Evolutionary conservation across 2,329 filamentous ascomycete species (phyloP).

Genomic region (Fusarium illudens): DNA sequence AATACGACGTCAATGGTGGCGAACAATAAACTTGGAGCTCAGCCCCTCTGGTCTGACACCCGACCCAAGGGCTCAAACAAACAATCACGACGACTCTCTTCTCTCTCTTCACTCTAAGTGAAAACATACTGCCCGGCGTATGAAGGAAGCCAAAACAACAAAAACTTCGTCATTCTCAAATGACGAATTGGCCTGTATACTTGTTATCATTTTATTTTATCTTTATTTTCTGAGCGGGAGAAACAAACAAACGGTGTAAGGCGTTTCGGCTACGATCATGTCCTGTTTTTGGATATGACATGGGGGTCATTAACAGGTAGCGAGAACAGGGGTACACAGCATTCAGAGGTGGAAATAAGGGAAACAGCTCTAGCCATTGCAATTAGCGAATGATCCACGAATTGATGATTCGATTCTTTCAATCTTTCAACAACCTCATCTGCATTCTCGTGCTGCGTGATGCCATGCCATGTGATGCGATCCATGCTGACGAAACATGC

Average conservation of each 20-base stretch:
- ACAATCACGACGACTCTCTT: not conserved
- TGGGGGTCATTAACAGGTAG: not conserved
- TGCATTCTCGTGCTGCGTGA: not conserved
- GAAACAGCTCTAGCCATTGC: not conserved
- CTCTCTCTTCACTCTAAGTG: slow-evolving; percentile 3
- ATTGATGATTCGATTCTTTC: not conserved
- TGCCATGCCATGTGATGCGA: not conserved
- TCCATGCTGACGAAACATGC: not conserved
- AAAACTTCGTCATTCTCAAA: slow-evolving; percentile 22
- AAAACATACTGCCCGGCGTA: slow-evolving; percentile 18
- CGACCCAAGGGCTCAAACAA: not conserved
- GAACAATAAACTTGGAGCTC: slow-evolving; percentile 12
- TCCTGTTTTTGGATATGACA: slow-evolving; percentile 12
- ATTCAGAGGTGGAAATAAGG: not conserved
- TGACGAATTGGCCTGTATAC: slow-evolving; percentile 19
- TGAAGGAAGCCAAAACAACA: slow-evolving; percentile 17
- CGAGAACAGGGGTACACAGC: not conserved
- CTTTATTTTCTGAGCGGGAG: slow-evolving; percentile 14
- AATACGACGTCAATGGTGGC: slow-evolving; percentile 32
- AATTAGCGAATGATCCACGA: slow-evolving; percentile 26
- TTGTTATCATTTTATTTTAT: slow-evolving; percentile 8
- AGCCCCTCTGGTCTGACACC: slow-evolving; percentile 12
- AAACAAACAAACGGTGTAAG: slow-evolving; percentile 26
- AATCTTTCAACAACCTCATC: not conserved
- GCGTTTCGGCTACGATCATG: slow-evolving; percentile 23